Conservation (phyloP, 2,329 filamentous ascomycete species). For the Colletotrichum sp. region DNA sequence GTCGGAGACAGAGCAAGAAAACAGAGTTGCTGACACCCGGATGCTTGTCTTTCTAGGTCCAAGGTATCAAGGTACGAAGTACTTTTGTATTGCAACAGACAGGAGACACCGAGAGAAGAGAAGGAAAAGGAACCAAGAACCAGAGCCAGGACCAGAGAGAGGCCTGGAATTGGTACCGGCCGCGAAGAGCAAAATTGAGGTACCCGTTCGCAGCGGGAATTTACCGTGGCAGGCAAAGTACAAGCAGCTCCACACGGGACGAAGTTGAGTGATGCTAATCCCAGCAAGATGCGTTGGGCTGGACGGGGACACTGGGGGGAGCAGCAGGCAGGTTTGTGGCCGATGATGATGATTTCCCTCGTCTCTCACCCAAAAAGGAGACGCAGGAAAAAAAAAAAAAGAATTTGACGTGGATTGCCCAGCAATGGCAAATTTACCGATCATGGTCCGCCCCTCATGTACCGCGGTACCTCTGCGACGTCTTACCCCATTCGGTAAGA, state of each 20-base stretch:
- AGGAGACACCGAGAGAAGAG: background rate
- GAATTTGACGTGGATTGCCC: background rate
- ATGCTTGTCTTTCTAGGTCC: background rate
- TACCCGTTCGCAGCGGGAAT: background rate
- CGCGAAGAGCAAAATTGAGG: background rate
- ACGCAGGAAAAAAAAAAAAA: background rate
- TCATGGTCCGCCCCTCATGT: background rate
- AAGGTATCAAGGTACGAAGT: background rate
- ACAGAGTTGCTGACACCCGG: background rate
- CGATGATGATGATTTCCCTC: background rate
- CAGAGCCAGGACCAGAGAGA: background rate
- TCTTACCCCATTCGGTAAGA: background rate
- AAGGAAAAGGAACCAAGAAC: background rate
- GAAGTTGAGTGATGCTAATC: constrained; percentile 13
- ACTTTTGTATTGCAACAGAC: background rate
- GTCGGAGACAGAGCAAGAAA: background rate
- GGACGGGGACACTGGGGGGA: background rate
- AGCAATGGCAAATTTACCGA: constrained; percentile 8
- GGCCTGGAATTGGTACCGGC: background rate
- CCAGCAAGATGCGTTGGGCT: background rate
- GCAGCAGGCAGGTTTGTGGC: background rate
- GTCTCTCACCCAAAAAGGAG: background rate
- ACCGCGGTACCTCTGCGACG: background rate
- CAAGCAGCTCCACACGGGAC: constrained; percentile 4
- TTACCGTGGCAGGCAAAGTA: background rate